Evolutionary conservation across 2,329 filamentous ascomycete genomes (phyloP).

Genomic region (Ceratocystiopsis brevicomis): DNA sequence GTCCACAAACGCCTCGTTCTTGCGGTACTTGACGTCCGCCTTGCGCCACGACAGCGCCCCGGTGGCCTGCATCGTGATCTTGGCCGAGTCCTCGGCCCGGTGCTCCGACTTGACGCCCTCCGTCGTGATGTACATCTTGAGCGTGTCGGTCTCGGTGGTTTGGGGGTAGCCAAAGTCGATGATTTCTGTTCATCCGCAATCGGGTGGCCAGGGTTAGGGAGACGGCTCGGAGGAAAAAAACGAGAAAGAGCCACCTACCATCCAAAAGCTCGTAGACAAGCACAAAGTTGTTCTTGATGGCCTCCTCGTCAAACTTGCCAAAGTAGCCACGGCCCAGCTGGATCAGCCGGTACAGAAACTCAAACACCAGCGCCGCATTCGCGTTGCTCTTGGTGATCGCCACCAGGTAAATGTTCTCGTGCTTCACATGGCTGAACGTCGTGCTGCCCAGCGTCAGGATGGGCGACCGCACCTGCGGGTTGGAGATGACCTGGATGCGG

Average conservation of each 20-base stretch:
- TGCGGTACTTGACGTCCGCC: constrained; percentile 94
- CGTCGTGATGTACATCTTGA: constrained; percentile 99
- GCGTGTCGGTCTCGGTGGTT: constrained; percentile 93
- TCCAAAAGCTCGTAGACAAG: constrained; percentile 94
- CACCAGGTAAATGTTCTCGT: constrained; percentile 96
- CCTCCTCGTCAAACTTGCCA: constrained; percentile 97
- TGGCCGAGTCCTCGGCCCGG: constrained; percentile 77
- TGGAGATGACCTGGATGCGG: constrained; percentile 97
- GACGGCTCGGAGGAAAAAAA: too few species aligned
- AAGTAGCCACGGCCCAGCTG: constrained; percentile 88
- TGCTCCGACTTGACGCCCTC: constrained; percentile 91
- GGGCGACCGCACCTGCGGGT: constrained; percentile 89
- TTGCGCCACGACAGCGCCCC: constrained; percentile 93
- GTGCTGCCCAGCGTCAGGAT: constrained; percentile 94
- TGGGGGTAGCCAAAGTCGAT: constrained; percentile 98
- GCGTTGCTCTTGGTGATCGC: constrained; percentile 98
- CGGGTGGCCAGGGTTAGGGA: too few species aligned
- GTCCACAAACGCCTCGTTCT: constrained; percentile 98
- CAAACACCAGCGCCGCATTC: constrained; percentile 93
- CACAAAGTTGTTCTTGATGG: constrained; percentile 99
- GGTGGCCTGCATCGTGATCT: constrained; percentile 98
- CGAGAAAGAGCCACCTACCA: too few species aligned
- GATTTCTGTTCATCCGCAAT: constrained; percentile 47
- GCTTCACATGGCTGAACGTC: constrained; percentile 98
- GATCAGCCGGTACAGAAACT: constrained; percentile 88